Base-by-base conservation (phyloP, 2,329 filamentous ascomycete species). In the Penicillium hesseltinei region DNA sequence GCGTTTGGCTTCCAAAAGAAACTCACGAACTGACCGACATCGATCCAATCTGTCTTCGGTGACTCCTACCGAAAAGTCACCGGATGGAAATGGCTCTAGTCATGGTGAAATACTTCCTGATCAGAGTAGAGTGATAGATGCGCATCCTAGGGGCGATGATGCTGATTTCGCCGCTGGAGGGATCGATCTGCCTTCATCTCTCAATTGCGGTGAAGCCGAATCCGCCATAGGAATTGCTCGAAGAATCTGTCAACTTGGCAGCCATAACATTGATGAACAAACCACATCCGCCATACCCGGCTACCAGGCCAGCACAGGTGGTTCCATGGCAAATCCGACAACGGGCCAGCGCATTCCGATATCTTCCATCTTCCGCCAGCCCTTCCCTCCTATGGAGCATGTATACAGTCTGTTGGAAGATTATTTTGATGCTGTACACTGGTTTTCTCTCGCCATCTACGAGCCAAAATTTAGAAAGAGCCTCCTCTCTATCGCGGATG, bases 371-470 rank as follows among this genome's bases (percentile, higher is more conserved):
- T 33, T 76, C 8, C 66, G 67, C 4, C 61, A 61, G 40, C 46
- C 63, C 7, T 52, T 77, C 15, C 75, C 75, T 6, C 42, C 68
- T 1, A 58, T 62, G 10, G 58, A 70, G 2, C 42, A 69, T 6
- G 66, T 74, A 42, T 58, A 68, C n/a, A 54, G 65, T 19, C 63
- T 77, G 2, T 47, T 79, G 10, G 75, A 77, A 54, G 69, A 74
- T 19, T 79, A 78, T 48, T 76, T 78, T 51, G 67, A 72, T 48
- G 63, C 74, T 2, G 71, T 79, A 17, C 76, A 78, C 62, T 80
- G 77, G 76, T 78, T 80, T 53, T 78, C 76, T 17, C 66, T 79
- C 4, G 75, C 75, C 1, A 66, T 80, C 19, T 75, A 74, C 52
- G 75, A 78, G 51, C 75, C 75, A 1, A 74, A 67, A 27, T 77